Conservation (phyloP, 2,329 filamentous ascomycete genomes). For the Tolypocladium guangdongense region DNA sequence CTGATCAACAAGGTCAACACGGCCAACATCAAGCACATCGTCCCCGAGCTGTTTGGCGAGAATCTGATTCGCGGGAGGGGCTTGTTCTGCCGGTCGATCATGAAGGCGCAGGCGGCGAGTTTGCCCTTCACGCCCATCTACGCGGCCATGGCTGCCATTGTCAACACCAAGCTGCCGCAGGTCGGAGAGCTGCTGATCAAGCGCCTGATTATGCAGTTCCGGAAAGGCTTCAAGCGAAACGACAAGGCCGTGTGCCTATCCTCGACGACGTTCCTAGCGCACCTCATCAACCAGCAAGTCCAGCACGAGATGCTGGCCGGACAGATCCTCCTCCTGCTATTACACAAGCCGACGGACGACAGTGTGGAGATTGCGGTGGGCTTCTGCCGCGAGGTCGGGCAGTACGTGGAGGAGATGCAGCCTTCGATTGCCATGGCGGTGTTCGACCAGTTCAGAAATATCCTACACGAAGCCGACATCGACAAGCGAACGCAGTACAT, state of each 20-base stretch:
- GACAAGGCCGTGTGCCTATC: conserved; percentile 94
- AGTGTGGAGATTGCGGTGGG: conserved; percentile 96
- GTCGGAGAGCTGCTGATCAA: conserved; percentile 86
- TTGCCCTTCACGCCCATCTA: conserved; percentile 95
- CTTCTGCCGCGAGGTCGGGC: conserved; percentile 83
- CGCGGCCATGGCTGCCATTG: conserved; percentile 88
- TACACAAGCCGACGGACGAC: conserved; percentile 94
- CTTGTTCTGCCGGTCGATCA: conserved; percentile 88
- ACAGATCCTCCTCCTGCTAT: conserved; percentile 80
- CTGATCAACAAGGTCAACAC: conserved; percentile 99
- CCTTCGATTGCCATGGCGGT: conserved; percentile 76
- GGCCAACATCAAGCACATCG: conserved; percentile 94
- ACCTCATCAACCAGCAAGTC: conserved; percentile 93
- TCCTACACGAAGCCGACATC: conserved; percentile 92
- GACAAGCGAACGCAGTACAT: conserved; percentile 99
- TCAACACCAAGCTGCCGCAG: conserved; percentile 93
- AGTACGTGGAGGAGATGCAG: conserved; percentile 94
- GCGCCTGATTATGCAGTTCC: conserved; percentile 80
- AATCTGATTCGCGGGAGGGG: conserved; percentile 87
- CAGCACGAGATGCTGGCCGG: conserved; percentile 88
- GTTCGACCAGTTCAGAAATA: conserved; percentile 91
- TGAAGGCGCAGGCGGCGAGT: conserved; percentile 96
- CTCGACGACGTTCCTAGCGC: conserved; percentile 88
- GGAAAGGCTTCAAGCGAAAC: conserved; percentile 90
- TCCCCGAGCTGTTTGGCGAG: conserved; percentile 90